These are phyloP conservation scores for Blastocystis sp. DNA, from an alignment of 352 stramenopile species.

Conservation along the genomic window DNA sequence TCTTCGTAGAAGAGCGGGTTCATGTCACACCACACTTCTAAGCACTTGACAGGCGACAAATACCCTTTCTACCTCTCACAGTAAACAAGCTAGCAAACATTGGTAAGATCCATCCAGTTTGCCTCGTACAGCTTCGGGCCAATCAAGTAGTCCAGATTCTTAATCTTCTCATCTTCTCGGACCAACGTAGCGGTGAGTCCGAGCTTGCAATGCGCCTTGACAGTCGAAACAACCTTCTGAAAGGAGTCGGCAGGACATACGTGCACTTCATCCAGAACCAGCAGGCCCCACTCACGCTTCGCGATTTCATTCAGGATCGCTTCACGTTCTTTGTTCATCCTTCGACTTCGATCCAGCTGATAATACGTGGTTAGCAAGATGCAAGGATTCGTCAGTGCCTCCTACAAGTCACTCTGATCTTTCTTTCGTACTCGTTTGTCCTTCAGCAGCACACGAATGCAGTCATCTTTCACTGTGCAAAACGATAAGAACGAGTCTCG, in stretches of 20 bases:
- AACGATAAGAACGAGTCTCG: conserved; percentile 28
- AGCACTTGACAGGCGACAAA: conserved; percentile 91
- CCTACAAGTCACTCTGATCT: not conserved
- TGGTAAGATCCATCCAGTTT: conserved; percentile 99
- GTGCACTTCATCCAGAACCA: conserved; percentile 91
- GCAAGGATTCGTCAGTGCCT: not conserved
- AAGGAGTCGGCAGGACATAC: conserved; percentile 98
- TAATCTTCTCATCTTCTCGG: conserved; percentile 95
- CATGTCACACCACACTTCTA: conserved; percentile 98
- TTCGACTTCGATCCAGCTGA: conserved; percentile 88
- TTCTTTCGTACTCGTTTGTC: not conserved
- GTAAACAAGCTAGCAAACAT: not conserved
- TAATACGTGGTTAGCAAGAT: conserved; percentile 94
- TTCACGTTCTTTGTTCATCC: conserved; percentile 79
- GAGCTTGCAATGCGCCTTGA: conserved; percentile 84
- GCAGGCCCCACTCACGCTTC: conserved; percentile 92
- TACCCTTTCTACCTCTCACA: conserved; percentile 69
- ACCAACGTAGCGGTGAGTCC: conserved; percentile 96
- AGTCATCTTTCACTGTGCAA: not conserved
- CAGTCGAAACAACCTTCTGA: conserved; percentile 72
- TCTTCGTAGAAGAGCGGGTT: conserved; percentile 90
- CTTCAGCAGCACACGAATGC: conserved; percentile 14
- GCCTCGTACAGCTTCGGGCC: conserved; percentile 91
- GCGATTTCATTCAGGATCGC: conserved; percentile 91
- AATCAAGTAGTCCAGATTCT: conserved; percentile 98